Evolutionary conservation across 1,139 yeast genomes (phyloP).

Genomic region (Blastobotrys raffinosifermentans): DNA sequence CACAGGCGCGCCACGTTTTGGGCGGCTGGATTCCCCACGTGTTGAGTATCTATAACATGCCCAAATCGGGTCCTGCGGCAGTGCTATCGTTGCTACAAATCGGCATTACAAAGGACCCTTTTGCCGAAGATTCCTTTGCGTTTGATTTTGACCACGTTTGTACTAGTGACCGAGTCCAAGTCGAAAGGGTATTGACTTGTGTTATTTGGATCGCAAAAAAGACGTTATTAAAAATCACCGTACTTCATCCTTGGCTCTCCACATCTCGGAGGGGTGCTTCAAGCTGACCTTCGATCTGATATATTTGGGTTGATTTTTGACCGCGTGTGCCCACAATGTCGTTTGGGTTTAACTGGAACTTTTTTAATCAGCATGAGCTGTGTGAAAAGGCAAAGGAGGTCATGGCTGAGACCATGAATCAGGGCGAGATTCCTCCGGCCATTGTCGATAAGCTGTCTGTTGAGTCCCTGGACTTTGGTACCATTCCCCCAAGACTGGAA

Average conservation of each 20-base stretch:
- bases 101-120: too few relatives aligned
- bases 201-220: neutral
- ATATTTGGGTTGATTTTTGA: neutral
- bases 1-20: too few relatives aligned
- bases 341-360: slow-evolving; percentile 70
- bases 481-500: slow-evolving; percentile 62
- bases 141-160: neutral
- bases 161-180: neutral
- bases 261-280: neutral
- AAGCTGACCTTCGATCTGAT: neutral
- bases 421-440: slow-evolving; percentile 65
- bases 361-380: slow-evolving; percentile 59
- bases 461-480: slow-evolving; percentile 67
- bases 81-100: too few relatives aligned
- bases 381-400: slow-evolving; percentile 60
- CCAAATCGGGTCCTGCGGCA: too few relatives aligned
- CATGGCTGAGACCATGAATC: slow-evolving; percentile 65
- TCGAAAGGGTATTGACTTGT: neutral
- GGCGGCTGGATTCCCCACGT: too few relatives aligned
- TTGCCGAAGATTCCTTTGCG: too few relatives aligned
- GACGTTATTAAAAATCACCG: neutral
- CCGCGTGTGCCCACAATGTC: slow-evolving; percentile 43
- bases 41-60: too few relatives aligned
- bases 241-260: neutral
- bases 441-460: slow-evolving; percentile 67